A percentile compares a stretch with the other conserved stretches of the same genome.
Conservation (phyloP, 352 stramenopile species). For the Pythium dissotocum region DNA sequence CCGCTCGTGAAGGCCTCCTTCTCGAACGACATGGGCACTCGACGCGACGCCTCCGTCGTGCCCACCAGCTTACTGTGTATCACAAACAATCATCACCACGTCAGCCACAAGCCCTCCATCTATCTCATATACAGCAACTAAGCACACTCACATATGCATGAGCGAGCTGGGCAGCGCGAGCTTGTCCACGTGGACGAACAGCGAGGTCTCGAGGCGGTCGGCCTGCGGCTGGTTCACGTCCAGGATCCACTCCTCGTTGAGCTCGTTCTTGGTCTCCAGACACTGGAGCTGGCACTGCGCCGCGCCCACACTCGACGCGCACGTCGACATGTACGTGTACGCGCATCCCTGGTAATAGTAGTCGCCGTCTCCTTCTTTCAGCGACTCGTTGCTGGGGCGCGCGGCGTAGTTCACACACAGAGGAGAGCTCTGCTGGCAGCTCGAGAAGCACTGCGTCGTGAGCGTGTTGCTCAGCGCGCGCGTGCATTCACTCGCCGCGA, state of each 20-base stretch:
- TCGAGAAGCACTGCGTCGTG: slow-evolving; percentile 52
- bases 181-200: slow-evolving; percentile 60
- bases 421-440: slow-evolving; percentile 33
- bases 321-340: slow-evolving; percentile 49
- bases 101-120: not conserved
- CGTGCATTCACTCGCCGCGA: slow-evolving; percentile 27
- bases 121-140: not conserved
- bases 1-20: slow-evolving; percentile 48
- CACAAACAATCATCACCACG: not conserved
- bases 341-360: slow-evolving; percentile 70
- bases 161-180: slow-evolving; percentile 52
- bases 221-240: slow-evolving; percentile 62
- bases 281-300: slow-evolving; percentile 68
- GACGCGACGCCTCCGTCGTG: slow-evolving; percentile 49
- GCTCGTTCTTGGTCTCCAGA: slow-evolving; percentile 41
- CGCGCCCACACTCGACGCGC: slow-evolving; percentile 42
- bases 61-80: slow-evolving; percentile 49
- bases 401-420: slow-evolving; percentile 71
- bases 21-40: slow-evolving; percentile 63
- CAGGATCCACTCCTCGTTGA: slow-evolving; percentile 48
- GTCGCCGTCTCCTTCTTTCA: slow-evolving; percentile 43
- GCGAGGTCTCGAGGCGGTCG: slow-evolving; percentile 58
- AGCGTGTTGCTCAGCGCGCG: slow-evolving; percentile 57
- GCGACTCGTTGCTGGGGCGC: slow-evolving; percentile 26
- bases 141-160: slow-evolving; percentile 51